Conservation (phyloP, 805 yeast genomes). For the Wickerhamiella bombiphila region DNA sequence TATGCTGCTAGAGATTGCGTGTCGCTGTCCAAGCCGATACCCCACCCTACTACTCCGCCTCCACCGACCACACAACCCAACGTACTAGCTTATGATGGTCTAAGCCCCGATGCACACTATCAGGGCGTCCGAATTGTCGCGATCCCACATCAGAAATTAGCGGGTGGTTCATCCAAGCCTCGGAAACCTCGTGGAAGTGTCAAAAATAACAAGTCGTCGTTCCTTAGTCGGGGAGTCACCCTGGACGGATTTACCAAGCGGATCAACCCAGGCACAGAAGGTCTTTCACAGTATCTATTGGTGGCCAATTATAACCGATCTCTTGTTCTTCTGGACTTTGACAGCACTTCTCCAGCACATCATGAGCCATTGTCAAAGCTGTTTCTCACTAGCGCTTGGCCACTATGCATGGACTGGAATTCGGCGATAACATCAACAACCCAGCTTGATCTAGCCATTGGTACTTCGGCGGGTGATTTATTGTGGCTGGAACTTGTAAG, state of each 20-base stretch:
- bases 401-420: slow-evolving; percentile 26
- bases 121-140: slow-evolving; percentile 11
- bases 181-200: slow-evolving; percentile 25
- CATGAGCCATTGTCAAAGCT: slow-evolving; percentile 26
- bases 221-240: slow-evolving; percentile 24
- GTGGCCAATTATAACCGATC: slow-evolving; percentile 12
- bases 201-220: slow-evolving; percentile 27
- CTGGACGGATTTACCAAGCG: slow-evolving; percentile 24
- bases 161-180: slow-evolving; percentile 1
- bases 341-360: slow-evolving; percentile 6
- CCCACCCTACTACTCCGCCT: slow-evolving; percentile 23
- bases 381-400: slow-evolving; percentile 27
- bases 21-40: slow-evolving; percentile 26
- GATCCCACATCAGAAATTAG: slow-evolving; percentile 4
- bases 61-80: slow-evolving; percentile 23
- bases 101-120: slow-evolving; percentile 14
- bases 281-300: slow-evolving; percentile 24
- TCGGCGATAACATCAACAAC: slow-evolving; percentile 18
- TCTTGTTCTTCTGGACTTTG: slow-evolving; percentile 18
- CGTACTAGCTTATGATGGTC: slow-evolving; percentile 24
- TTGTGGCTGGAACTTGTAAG: slow-evolving; percentile 42
- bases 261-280: slow-evolving; percentile 24
- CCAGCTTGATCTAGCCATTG: slow-evolving; percentile 39
- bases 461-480: slow-evolving; percentile 54
- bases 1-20: slow-evolving; percentile 20